Evolutionary conservation across 345 rosid genomes (phyloP), one percentile per base, ranked within the genome.

Genomic region (Mallotus nudiflorus): DNA sequence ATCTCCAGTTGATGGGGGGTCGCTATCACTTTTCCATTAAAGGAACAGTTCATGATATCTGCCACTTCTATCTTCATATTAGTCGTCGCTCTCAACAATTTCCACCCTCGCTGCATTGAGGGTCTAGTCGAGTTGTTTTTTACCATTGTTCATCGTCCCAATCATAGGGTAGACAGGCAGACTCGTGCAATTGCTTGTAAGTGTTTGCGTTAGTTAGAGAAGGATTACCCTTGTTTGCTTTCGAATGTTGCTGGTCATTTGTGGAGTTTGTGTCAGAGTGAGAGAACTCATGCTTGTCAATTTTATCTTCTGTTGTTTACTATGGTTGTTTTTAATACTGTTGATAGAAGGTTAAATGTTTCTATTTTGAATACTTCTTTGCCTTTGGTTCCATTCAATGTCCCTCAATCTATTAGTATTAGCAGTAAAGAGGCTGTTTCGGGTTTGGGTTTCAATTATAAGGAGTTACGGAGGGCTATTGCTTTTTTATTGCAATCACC

Each of bases 221-320:
- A 74, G 62, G 74, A 79, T 19, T 89, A 78, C 67, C 96, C 99
- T 39, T 88, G 97, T 76, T 73, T 95, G 85, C 77, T 95, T 24
- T 83, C 96, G 3, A 93, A 85, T 55, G 68, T 90, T 55, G 88
- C 85, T 46, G 97, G 91, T 6, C 97, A 92, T 68, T 72, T 95
- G 51, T 95, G 99, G 97, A 83, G 85, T 65, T 70, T 95, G 80
- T 92, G 97, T 67, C 97, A 89, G 66, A 89, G 89, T 62, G 97
- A 95, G 82, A 85, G 98, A 20, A 92, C 93, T 12, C 99, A 95
- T 63, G 96, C 99, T 52, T 89, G 84, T 42, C 98, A 95, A 74
- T 72, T 86, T 60, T 92, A 95, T 62, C 77, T 88, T 56, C 82
- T 95, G 77, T 80, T 95, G 83, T 88, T 92, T 77, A 83, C 94